These are phyloP conservation scores for Tylopilus sp. DNA, from an alignment of 768 basidiomycete genomes.

Conservation along the genomic window DNA sequence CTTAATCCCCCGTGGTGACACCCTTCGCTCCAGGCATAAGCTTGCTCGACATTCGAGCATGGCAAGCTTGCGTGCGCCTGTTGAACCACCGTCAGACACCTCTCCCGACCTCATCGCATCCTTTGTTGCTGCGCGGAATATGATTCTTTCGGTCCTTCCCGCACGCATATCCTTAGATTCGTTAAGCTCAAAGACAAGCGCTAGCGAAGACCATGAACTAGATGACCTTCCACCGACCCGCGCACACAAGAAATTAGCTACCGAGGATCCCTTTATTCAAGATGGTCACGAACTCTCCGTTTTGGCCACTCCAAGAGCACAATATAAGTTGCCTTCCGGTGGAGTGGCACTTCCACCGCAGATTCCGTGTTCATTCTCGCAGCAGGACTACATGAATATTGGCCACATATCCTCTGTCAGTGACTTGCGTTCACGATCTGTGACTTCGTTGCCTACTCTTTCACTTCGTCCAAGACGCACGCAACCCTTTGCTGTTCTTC, in stretches of 20 bases:
- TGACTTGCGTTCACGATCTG: background rate
- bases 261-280: background rate
- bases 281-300: slow-evolving; percentile 16
- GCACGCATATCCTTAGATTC: slow-evolving; percentile 31
- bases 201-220: slow-evolving; percentile 29
- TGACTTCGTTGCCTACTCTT: background rate
- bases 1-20: slow-evolving; percentile 56
- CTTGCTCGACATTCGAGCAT: background rate
- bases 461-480: slow-evolving; percentile 1
- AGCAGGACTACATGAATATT: background rate
- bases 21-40: slow-evolving; percentile 5
- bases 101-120: slow-evolving; percentile 13
- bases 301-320: background rate
- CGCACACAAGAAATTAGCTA: background rate
- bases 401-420: background rate
- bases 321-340: background rate
- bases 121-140: slow-evolving; percentile 18
- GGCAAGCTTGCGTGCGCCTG: background rate
- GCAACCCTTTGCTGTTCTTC: slow-evolving; percentile 18
- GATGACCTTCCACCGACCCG: slow-evolving; percentile 13
- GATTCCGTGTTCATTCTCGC: background rate
- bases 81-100: background rate
- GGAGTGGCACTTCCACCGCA: background rate
- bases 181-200: slow-evolving; percentile 24
- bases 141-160: slow-evolving; percentile 24